Evolutionary conservation across 2,329 filamentous ascomycete species (phyloP).

Genomic region (Epichloe uncinata): DNA sequence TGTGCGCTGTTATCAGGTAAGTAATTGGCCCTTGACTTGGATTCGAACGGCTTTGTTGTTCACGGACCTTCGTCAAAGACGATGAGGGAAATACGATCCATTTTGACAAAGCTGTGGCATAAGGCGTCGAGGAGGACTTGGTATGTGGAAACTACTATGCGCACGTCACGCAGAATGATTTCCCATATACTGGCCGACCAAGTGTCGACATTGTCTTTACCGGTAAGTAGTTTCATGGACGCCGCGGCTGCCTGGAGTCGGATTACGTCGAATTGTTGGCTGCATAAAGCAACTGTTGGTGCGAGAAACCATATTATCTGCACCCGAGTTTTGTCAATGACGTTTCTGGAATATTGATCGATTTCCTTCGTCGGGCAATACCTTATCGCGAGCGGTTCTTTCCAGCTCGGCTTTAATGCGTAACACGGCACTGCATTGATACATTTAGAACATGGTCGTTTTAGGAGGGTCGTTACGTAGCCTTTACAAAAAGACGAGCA

Average conservation of each 20-base stretch:
- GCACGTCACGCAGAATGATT: conserved; percentile 45
- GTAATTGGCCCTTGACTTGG: background rate
- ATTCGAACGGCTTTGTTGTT: background rate
- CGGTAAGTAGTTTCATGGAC: conserved; percentile 49
- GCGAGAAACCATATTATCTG: conserved; percentile 59
- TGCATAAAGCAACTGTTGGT: conserved; percentile 53
- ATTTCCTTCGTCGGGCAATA: conserved; percentile 15
- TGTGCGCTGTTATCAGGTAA: conserved; percentile 44
- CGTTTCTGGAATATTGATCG: background rate
- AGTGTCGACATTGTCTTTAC: conserved; percentile 54
- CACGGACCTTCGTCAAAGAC: conserved; percentile 69
- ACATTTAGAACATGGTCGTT: background rate
- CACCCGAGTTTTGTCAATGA: background rate
- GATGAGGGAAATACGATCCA: conserved; percentile 51
- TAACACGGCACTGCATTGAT: conserved; percentile 42
- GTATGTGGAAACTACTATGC: conserved; percentile 66
- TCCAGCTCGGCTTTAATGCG: conserved; percentile 55
- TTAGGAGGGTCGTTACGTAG: background rate
- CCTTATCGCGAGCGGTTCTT: conserved; percentile 37
- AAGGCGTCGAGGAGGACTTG: conserved; percentile 64
- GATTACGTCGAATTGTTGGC: conserved; percentile 52
- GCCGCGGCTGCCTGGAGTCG: conserved; percentile 44
- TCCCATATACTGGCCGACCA: conserved; percentile 64
- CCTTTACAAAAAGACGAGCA: background rate
- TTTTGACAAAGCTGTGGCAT: conserved; percentile 56